A percentile compares a stretch with the other conserved stretches of the same genome.
Conservation (phyloP, 768 basidiomycete genomes). For the Boletus vermiculosoides region DNA sequence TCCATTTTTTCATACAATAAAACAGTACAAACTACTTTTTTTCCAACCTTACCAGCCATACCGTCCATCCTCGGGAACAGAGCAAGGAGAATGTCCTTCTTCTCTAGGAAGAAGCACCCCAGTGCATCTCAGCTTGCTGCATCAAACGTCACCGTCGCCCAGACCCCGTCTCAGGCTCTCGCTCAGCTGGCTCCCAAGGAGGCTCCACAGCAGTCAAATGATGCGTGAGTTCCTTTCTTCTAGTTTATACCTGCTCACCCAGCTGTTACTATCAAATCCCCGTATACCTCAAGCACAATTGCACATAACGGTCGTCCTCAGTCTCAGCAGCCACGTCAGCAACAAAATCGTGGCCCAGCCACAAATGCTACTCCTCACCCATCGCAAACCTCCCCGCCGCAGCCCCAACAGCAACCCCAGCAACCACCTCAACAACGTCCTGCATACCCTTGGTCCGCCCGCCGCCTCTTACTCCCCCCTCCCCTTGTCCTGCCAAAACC, state of each 20-base stretch:
- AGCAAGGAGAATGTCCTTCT: slow-evolving; percentile 88
- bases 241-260: not conserved
- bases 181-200: slow-evolving; percentile 50
- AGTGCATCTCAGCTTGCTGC: slow-evolving; percentile 43
- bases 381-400: slow-evolving; percentile 32
- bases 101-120: slow-evolving; percentile 81
- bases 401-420: slow-evolving; percentile 37
- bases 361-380: slow-evolving; percentile 30
- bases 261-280: not conserved
- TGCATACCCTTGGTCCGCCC: slow-evolving; percentile 82
- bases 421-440: slow-evolving; percentile 46
- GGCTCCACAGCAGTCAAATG: slow-evolving; percentile 27
- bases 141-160: slow-evolving; percentile 53
- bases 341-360: slow-evolving; percentile 36
- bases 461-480: slow-evolving; percentile 67
- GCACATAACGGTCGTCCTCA: slow-evolving; percentile 26
- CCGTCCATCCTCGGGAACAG: slow-evolving; percentile 62
- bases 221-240: slow-evolving; percentile 36
- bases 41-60: slow-evolving; percentile 48
- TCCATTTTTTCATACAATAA: slow-evolving; percentile 12
- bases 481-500: slow-evolving; percentile 65
- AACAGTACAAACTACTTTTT: slow-evolving; percentile 16
- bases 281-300: slow-evolving; percentile 8
- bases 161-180: slow-evolving; percentile 67
- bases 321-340: slow-evolving; percentile 37